Evolutionary conservation across 345 rosid species (phyloP).

Genomic region (Triadica sebifera): DNA sequence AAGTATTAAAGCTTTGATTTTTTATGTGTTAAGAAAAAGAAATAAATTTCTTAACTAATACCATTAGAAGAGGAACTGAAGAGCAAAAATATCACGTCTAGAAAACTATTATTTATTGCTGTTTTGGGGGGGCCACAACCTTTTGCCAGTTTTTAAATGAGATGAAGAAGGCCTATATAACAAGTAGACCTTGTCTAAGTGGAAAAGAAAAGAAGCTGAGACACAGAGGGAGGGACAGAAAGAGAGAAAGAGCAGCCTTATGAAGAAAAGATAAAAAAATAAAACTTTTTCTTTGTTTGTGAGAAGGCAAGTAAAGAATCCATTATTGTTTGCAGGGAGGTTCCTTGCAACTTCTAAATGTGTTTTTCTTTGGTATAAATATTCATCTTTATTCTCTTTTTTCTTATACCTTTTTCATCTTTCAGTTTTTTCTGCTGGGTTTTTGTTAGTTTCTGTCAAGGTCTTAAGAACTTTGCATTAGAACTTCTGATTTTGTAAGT

Average conservation of each 20-base stretch:
- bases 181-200: too few species aligned
- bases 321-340: slow-evolving; percentile 23
- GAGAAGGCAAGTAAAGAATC: slow-evolving; percentile 47
- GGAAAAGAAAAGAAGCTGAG: slow-evolving; percentile 16
- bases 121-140: too few species aligned
- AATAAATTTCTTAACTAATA: too few species aligned
- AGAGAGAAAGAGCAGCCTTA: slow-evolving; percentile 14
- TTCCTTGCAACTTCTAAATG: slow-evolving; percentile 29
- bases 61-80: too few species aligned
- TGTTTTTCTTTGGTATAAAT: slow-evolving; percentile 12
- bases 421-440: too few species aligned
- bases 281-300: slow-evolving; percentile 27
- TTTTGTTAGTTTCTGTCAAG: too few species aligned
- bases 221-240: not conserved
- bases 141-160: too few species aligned
- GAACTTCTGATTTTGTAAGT: not conserved
- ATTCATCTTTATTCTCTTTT: not conserved
- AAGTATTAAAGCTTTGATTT: too few species aligned
- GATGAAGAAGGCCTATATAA: too few species aligned
- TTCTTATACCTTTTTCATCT: not conserved
- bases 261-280: not conserved
- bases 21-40: too few species aligned
- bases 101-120: too few species aligned
- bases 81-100: too few species aligned
- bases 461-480: not conserved